Evolutionary conservation across 352 stramenopile genomes (phyloP).

Genomic region (Peronospora belbahrii): DNA sequence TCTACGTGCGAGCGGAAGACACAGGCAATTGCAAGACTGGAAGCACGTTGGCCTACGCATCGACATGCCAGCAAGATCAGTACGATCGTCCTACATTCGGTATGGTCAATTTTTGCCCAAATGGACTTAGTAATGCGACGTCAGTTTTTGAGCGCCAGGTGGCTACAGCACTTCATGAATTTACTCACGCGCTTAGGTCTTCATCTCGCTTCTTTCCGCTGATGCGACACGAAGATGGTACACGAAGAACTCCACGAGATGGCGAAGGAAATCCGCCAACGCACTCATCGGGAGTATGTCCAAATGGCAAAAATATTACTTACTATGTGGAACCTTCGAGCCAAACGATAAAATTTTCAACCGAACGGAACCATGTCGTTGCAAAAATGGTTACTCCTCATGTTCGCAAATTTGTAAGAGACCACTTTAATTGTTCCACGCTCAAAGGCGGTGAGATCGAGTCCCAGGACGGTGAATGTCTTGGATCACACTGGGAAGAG

Average conservation of each 20-base stretch:
- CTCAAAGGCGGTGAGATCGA: conserved; percentile 62
- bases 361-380: conserved; percentile 37
- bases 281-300: conserved; percentile 25
- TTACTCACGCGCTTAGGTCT: conserved; percentile 68
- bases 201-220: conserved; percentile 57
- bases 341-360: conserved; percentile 44
- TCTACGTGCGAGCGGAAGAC: conserved; percentile 49
- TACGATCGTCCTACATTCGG: conserved; percentile 75
- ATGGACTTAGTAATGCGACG: conserved; percentile 29
- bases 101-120: conserved; percentile 76
- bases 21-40: conserved; percentile 34
- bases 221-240: conserved; percentile 56
- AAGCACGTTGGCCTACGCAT: conserved; percentile 56
- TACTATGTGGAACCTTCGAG: conserved; percentile 30
- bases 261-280: conserved; percentile 29
- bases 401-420: conserved; percentile 37
- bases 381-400: conserved; percentile 55
- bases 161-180: conserved; percentile 61
- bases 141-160: conserved; percentile 50
- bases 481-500: conserved; percentile 76
- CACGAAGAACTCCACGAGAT: conserved; percentile 45
- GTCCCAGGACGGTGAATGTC: conserved; percentile 59
- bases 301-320: conserved; percentile 41
- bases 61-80: conserved; percentile 73
- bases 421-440: conserved; percentile 52